Base-by-base conservation (phyloP, 768 basidiomycete species). In the Termitomyces sp. region DNA sequence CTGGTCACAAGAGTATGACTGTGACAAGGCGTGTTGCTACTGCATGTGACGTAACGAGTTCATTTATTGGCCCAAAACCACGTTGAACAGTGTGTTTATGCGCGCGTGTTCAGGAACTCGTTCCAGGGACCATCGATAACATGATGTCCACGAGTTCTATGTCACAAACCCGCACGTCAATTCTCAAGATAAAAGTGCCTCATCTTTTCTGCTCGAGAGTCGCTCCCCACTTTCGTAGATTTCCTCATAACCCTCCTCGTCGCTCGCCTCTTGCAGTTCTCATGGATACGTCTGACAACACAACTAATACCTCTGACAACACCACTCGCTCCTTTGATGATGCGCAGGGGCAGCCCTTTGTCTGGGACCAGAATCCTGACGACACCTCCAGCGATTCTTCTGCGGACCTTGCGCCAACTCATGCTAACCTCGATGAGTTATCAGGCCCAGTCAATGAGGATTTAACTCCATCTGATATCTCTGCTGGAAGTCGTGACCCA, bases 191-290 rank as follows among this genome's bases (percentile, higher is more conserved):
- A 27, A 41, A 39, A 34, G 55, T 22, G 8, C 55, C 55, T 0
- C 41, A 56, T 50, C 55, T 56, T 20, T 56, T 56, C 22, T 9
- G 7, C 24, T 49, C 47, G 9, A 56, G 37, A 56, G 20, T 7
- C 41, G 14, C 27, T 43, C 41, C 29, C 31, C 48, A 16, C 39
- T 27, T 12, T 12, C 46, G 55, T 16, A 41, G 22, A 22, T 49
- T 43, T 27, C 55, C 39, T 36, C 18, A 22, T 37, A 31, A 29
- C 12, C 46, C 48, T 43, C 39, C n/a, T 34, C 48, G 47, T 32
- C 55, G 47, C 18, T 56, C 55, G 4, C 55, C 55, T 24, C 55
- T 56, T 20, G 48, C 22, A 31, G n/a, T 36, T n/a, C 27, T 56
- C 20, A 56, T 56, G 55, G 41, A 49, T 18, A 56, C 36, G 12